Base-by-base conservation (phyloP, 768 basidiomycete species). In the Lactarius hatsudake region DNA sequence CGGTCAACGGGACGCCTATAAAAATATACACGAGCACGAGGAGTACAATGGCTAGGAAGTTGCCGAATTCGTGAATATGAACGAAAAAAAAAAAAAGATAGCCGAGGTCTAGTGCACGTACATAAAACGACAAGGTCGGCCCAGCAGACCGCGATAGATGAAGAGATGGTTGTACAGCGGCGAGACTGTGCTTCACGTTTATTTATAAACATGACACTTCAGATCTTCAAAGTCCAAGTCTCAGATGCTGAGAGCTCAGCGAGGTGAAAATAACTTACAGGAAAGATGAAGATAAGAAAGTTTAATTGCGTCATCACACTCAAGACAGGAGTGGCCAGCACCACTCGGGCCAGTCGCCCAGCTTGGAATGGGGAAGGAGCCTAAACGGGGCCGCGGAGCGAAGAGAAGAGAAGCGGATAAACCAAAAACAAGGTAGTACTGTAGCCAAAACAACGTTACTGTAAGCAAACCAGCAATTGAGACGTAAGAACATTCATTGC, bases 1-100 rank as follows among this genome's bases (percentile, higher is more conserved):
- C 62, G 32, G 71, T 70, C 40, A 74, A 53, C 8, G 72, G 74
- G 36, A 70, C 59, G 32, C 73, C 72, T 71, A 74, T 70, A 5
- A 75, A 51, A 42, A 73, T 32, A 56, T 69, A 72, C 34, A 59
- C 68, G 32, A 74, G 59, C 51, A 67, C 68, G 42, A 72, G 59
- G 17, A 70, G 30, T 17, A 74, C 69, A 9, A 65, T 61, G 20
- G 62, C 75, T 74, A 43, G 8, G 28, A 61, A 20, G 26, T 58
- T 38, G 38, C 32, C 58, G 28, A 62, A 51, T 51, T n/a, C 4
- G 42, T 43, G n/a, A 40, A 42, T 38, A 34, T 36, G 36, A 12
- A 12, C 36, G 32, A 40, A 38, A 56, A 9, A 48, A 45, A 18
- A 62, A 68, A 51, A 53, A 57, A 54, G 48, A 51, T 20, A 30